Base-by-base conservation (phyloP, 805 yeast species). In the Starmerella bacillaris region DNA sequence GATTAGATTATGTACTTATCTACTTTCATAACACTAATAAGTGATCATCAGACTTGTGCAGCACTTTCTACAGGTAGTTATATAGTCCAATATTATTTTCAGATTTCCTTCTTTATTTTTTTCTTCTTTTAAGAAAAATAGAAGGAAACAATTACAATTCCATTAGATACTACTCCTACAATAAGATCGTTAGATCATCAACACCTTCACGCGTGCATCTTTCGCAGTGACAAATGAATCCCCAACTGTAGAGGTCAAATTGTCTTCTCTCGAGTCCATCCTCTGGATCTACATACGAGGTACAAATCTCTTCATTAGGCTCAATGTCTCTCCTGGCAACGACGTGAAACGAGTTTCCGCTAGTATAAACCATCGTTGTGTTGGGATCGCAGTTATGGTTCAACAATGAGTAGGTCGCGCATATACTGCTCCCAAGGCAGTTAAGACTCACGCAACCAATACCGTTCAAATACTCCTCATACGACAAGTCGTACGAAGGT, bases 381-480 rank as follows among this genome's bases (percentile, higher is more conserved):
- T 74, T 78, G 2, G 89, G 84, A 27, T 65, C 70, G 57, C 93
- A 80, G 46, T 62, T 64, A 51, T 80, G 93, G 49, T 79, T 79
- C 47, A 79, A 57, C 49, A 77, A 78, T 0, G 89, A 71, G 41
- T 75, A 77, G 6, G 64, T 50, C 40, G 70, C 60, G 51, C 62
- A 79, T 14, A 78, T 48, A 33, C 71, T 67, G 2, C 76, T 72
- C 36, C 72, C 74, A 34, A 74, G 58, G 47, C 77, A 75, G 55
- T 79, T 79, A 46, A 79, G 67, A 53, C 78, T 76, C 50, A 72
- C 76, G 39, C 73, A 67, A 2, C 92, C 92, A 46, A 79, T 54
- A 55, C 70, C 69, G 37, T 54, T 57, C 51, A 77, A 52, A 48
- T 63, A 80, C 39, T 68, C 72, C 22, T 70, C 69, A 43, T 66